Evolutionary conservation across 2,329 filamentous ascomycete genomes (phyloP).

Genomic region (Onygenales sp.): DNA sequence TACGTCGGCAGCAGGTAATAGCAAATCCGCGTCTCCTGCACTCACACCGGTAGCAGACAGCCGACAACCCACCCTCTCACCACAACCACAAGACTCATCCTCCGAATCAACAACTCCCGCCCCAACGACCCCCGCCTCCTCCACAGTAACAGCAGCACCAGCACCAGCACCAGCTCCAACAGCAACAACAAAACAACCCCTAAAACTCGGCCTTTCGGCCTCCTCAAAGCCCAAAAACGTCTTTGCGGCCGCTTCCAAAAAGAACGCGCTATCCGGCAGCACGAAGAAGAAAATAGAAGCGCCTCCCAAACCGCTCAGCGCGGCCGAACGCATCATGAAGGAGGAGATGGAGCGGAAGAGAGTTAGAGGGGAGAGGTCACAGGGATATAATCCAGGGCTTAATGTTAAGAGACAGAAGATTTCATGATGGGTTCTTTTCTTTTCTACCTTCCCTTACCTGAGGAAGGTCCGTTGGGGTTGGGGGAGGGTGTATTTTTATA

Average conservation of each 20-base stretch:
- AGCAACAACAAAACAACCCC: background rate
- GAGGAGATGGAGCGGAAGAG: slow-evolving; percentile 13
- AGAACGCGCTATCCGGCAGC: slow-evolving; percentile 1
- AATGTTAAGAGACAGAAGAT: slow-evolving; percentile 10
- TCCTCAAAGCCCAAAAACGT: slow-evolving; percentile 12
- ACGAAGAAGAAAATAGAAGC: slow-evolving; percentile 8
- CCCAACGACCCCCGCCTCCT: background rate
- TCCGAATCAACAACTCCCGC: background rate
- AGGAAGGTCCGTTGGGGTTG: background rate
- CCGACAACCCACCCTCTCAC: background rate
- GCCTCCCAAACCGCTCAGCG: slow-evolving; percentile 7
- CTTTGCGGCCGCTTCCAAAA: slow-evolving; percentile 11
- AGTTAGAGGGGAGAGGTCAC: background rate
- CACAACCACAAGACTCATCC: background rate
- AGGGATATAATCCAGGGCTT: background rate
- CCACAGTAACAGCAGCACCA: background rate
- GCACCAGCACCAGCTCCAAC: slow-evolving; percentile 1
- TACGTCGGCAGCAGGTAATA: background rate
- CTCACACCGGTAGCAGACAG: background rate
- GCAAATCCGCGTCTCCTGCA: background rate
- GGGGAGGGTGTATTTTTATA: too few species aligned
- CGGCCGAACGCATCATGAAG: slow-evolving; percentile 12
- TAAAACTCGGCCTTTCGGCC: slow-evolving; percentile 4
- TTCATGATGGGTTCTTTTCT: background rate
- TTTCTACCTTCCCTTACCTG: background rate